Base-by-base conservation (phyloP, 2,329 filamentous ascomycete species). In the Ciborinia camelliae region DNA sequence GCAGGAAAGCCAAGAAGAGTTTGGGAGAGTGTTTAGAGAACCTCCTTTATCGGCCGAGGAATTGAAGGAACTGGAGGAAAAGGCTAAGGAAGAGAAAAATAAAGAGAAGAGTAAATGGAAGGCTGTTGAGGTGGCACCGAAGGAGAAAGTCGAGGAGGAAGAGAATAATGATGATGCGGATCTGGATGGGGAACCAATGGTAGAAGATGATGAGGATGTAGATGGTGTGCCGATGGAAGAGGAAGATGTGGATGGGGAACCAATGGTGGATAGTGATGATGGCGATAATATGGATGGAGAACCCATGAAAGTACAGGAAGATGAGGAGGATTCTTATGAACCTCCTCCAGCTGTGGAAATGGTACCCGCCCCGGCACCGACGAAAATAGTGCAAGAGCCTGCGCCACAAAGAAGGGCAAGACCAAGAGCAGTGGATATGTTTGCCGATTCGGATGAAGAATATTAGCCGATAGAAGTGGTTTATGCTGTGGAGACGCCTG, bases 341-440 rank as follows among this genome's bases (percentile, higher is more conserved):
- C 50, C 47, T 15, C 52, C 39, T 47, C 26, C 39, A 2, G 41
- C 14, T 5, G 23, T 14, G n/a, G 43, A 63, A 4, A n/a, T 26
- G 4, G 28, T 14, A 58, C 8, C 52, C 3, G 20, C 30, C 47
- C 5, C 52, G 5, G 28, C 35, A 43, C 23, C 35, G 5, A 6
- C 30, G 12, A 7, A 2, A 3, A 64, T 45, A 43, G 23, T 1
- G 43, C 62, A 62, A 23, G 63, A 59, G 18, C 39, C 67, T 32
- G 20, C 26, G 8, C 70, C 74, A 28, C 71, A 71, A 61, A 62
- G 67, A 61, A 65, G 67, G 37, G 65, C 68, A 63, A 65, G 73
- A 65, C 89, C 91, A 76, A 86, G 87, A 70, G 90, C 91, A 5
- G 90, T 90, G 70, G 91, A 95, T 74, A 93, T 95, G 90, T 96